phyloP scores from a whole-genome alignment of 2,329 filamentous ascomycete genomes.

The Purpureocillium lavendulum region DNA sequence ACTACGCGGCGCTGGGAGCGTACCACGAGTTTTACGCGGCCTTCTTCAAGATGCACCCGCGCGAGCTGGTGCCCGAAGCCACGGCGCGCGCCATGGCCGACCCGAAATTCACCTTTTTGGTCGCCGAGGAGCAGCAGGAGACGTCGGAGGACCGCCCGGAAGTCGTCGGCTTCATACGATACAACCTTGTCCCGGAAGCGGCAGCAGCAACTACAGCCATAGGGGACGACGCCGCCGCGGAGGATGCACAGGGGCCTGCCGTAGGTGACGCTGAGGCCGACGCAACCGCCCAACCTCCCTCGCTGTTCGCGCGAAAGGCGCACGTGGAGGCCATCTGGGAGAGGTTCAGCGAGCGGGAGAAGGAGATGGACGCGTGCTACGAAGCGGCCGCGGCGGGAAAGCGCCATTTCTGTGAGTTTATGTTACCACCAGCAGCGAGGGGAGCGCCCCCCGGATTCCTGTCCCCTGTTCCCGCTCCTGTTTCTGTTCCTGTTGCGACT shows the following conservation, averaged over 20 bases:
- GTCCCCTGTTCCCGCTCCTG: no score
- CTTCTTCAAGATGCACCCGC: constrained; percentile 9
- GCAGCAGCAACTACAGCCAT: no score
- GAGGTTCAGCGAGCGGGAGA: constrained; percentile 8
- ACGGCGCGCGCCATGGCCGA: constrained; percentile 1
- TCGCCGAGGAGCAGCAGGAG: constrained; percentile 4
- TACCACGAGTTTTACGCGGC: constrained; percentile 12
- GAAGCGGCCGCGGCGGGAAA: constrained; percentile 8
- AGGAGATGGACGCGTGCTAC: constrained; percentile 12
- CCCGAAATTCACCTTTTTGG: not conserved
- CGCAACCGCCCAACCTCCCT: not conserved
- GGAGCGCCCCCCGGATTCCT: no score
- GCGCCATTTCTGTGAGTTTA: constrained; percentile 10
- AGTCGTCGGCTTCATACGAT: constrained; percentile 6
- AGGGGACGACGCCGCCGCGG: no score
- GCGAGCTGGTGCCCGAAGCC: constrained; percentile 4
- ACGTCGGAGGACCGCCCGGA: no score
- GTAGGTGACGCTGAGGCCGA: no score
- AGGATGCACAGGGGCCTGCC: not conserved
- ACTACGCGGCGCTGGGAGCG: constrained; percentile 9
- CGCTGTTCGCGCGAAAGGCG: constrained; percentile 8
- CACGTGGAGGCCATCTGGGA: constrained; percentile 13
- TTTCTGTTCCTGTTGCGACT: no score
- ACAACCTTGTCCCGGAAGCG: constrained; percentile 1
- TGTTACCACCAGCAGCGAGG: not conserved